Percentiles rank a stretch among this genome's conserved stretches.
Evolutionary conservation across 2,329 filamentous ascomycete genomes (phyloP).

Genomic region (Chaetomium sp.): DNA sequence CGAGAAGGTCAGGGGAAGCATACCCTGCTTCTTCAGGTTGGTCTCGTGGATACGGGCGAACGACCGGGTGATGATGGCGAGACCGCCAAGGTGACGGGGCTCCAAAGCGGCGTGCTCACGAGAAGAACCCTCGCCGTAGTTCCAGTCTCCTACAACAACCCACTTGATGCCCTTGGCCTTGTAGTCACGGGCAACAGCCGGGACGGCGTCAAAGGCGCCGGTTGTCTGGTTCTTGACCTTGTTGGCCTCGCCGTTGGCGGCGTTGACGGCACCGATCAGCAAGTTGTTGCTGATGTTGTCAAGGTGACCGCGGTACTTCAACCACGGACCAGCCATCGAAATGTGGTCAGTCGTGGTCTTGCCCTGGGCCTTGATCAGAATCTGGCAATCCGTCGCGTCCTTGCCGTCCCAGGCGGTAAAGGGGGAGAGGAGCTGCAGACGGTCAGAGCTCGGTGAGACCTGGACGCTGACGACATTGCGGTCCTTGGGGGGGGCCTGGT

Average conservation of each 20-base stretch:
- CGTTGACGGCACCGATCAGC: constrained; percentile 96
- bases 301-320: constrained; percentile 98
- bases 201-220: constrained; percentile 83
- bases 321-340: constrained; percentile 94
- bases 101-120: constrained; percentile 98
- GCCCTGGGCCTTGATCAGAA: constrained; percentile 93
- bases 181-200: constrained; percentile 94
- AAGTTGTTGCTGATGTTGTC: constrained; percentile 99
- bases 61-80: constrained; percentile 92
- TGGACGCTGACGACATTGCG: constrained; percentile 72
- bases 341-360: constrained; percentile 98
- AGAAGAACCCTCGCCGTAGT: constrained; percentile 97
- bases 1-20: constrained; percentile 95
- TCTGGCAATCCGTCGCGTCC: constrained; percentile 80
- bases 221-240: constrained; percentile 91
- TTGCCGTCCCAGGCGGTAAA: constrained; percentile 92
- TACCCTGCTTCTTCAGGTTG: constrained; percentile 99
- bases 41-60: constrained; percentile 99
- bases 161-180: constrained; percentile 95
- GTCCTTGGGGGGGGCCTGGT: constrained; percentile 89
- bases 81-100: constrained; percentile 93
- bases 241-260: constrained; percentile 95
- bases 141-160: constrained; percentile 99
- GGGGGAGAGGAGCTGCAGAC: constrained; percentile 86
- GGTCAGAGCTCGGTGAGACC: constrained; percentile 87